These are phyloP conservation scores for Cordyceps pruinosa DNA, from an alignment of 2,329 filamentous ascomycete species.

Conservation along the genomic window DNA sequence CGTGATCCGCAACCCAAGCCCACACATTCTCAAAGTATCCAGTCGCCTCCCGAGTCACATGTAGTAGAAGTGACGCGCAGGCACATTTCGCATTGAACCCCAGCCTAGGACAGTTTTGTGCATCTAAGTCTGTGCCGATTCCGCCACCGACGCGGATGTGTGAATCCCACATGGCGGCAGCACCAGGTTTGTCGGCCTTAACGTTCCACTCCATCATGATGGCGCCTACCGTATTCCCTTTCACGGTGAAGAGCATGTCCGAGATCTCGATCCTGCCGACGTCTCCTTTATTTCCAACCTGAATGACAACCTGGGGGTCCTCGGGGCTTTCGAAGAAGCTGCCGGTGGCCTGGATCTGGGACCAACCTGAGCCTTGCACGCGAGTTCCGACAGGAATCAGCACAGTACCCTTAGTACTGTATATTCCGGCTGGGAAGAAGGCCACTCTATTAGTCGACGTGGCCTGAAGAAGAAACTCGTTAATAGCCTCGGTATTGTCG, in stretches of 20 bases:
- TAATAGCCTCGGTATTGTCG: slow-evolving; percentile 21
- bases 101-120: slow-evolving; percentile 18
- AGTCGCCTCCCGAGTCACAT: slow-evolving; percentile 37
- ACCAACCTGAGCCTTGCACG: slow-evolving; percentile 35
- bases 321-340: slow-evolving; percentile 54
- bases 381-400: slow-evolving; percentile 52
- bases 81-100: slow-evolving; percentile 43
- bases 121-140: slow-evolving; percentile 15
- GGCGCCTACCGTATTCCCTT: slow-evolving; percentile 59
- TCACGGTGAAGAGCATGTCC: slow-evolving; percentile 60
- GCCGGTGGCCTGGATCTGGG: slow-evolving; percentile 61
- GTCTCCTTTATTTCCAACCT: slow-evolving; percentile 56
- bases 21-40: slow-evolving; percentile 48
- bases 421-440: slow-evolving; percentile 24
- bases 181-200: slow-evolving; percentile 39
- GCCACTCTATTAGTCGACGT: slow-evolving; percentile 1
- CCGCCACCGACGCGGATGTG: slow-evolving; percentile 40
- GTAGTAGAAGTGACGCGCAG: slow-evolving; percentile 49
- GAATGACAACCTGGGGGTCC: slow-evolving; percentile 58
- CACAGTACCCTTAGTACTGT: slow-evolving; percentile 25
- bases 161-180: slow-evolving; percentile 23
- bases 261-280: slow-evolving; percentile 60
- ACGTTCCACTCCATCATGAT: slow-evolving; percentile 66
- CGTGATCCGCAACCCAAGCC: slow-evolving; percentile 65
- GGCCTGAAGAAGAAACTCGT: slow-evolving; percentile 16